Percentiles rank a stretch among this genome's conserved stretches.
Conservation (phyloP, 257 asterid genomes). For the Avicennia marina region DNA sequence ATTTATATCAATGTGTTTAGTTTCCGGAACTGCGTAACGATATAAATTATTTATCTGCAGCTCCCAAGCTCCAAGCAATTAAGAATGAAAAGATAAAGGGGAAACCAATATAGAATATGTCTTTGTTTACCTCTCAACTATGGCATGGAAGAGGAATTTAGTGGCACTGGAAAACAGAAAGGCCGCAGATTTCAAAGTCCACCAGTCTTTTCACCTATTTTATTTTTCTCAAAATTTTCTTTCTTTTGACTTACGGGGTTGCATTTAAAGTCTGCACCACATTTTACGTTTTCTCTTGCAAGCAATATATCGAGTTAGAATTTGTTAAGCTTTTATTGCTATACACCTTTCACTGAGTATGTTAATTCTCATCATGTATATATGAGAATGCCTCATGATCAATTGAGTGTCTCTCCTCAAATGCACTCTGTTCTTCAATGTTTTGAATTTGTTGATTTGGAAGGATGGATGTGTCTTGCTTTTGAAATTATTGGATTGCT, state of each 20-base stretch:
- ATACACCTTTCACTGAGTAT: slow-evolving; percentile 28
- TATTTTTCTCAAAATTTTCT: not conserved
- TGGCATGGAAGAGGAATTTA: slow-evolving; percentile 23
- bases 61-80: slow-evolving; percentile 47
- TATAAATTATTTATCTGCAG: slow-evolving; percentile 24
- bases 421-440: too few species aligned
- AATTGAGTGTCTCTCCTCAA: too few species aligned
- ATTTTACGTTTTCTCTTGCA: too few species aligned
- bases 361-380: slow-evolving; percentile 43
- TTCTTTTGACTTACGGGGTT: slow-evolving; percentile 29
- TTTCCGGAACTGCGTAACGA: too few species aligned
- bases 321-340: slow-evolving; percentile 21
- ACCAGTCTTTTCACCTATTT: not conserved
- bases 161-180: slow-evolving; percentile 14
- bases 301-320: slow-evolving; percentile 16
- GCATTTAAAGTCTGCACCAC: slow-evolving; percentile 27
- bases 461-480: too few species aligned
- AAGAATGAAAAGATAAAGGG: slow-evolving; percentile 41
- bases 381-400: slow-evolving; percentile 33
- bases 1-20: not conserved
- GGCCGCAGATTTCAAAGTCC: slow-evolving; percentile 19
- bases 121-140: too few species aligned
- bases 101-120: slow-evolving; percentile 42
- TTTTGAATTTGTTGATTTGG: too few species aligned
- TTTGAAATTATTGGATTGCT: too few species aligned